These are phyloP conservation scores for Spergularia marina DNA, from an alignment of 148 eudicot species.

Conservation along the genomic window DNA sequence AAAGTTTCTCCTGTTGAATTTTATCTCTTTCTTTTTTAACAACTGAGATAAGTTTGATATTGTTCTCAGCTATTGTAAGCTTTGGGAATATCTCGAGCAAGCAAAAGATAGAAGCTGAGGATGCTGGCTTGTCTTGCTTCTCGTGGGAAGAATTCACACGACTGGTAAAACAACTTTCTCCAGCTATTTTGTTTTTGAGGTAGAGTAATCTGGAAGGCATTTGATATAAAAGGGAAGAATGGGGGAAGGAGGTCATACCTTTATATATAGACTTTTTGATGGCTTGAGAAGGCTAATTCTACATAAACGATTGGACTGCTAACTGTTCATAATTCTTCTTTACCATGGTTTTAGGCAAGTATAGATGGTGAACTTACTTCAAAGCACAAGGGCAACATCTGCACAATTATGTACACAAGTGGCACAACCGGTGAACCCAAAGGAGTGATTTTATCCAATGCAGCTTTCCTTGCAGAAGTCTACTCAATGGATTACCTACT, in stretches of 20 bases:
- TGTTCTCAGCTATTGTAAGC: constrained; percentile 72
- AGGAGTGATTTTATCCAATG: constrained; percentile 77
- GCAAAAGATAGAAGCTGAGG: constrained; percentile 71
- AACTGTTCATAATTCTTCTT: neutral
- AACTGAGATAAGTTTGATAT: constrained; percentile 14
- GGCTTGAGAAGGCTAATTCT: neutral
- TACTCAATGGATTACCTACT: constrained; percentile 60
- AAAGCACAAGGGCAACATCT: constrained; percentile 50
- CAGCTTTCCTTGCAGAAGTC: constrained; percentile 64
- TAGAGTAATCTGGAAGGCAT: neutral
- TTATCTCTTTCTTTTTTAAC: neutral
- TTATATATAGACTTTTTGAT: neutral
- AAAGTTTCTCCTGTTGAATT: neutral
- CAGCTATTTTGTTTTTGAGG: neutral
- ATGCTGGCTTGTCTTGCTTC: constrained; percentile 64
- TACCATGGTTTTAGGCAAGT: constrained; percentile 49
- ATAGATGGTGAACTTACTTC: constrained; percentile 55
- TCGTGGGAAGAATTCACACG: constrained; percentile 77
- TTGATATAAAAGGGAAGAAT: too few relatives aligned
- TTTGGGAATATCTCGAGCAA: constrained; percentile 54
- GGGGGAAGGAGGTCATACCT: neutral
- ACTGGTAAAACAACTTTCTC: constrained; percentile 39
- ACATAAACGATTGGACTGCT: neutral
- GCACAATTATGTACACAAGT: constrained; percentile 96
- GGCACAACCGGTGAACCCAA: constrained; percentile 97